Conservation (phyloP, 129 eudicot species). For the Artemisia tridentata region DNA sequence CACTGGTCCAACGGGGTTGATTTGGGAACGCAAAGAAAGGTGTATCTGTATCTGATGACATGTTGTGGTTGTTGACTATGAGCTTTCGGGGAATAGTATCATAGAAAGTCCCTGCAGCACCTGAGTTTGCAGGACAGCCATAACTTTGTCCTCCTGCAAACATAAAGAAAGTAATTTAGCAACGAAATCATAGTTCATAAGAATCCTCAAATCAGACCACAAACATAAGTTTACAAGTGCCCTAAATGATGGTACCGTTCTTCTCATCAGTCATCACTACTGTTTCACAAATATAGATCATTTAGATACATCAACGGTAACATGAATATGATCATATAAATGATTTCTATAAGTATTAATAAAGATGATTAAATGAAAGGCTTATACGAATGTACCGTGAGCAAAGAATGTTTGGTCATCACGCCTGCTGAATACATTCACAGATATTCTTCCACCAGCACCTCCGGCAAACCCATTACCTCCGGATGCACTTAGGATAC, state of each 20-base stretch:
- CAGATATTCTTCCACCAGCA: conserved; percentile 95
- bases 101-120: conserved; percentile 97
- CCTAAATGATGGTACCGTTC: conserved; percentile 5
- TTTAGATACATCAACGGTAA: no score
- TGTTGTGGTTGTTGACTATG: conserved; percentile 65
- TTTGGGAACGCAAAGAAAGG: conserved; percentile 87
- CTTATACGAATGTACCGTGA: conserved; percentile 54
- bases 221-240: background rate
- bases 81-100: conserved; percentile 86
- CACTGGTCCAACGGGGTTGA: conserved; percentile 92
- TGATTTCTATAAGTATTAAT: background rate
- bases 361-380: conserved; percentile 9
- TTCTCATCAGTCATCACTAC: conserved; percentile 11
- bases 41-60: conserved; percentile 82
- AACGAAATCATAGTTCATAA: background rate
- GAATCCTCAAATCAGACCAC: background rate
- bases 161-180: conserved; percentile 1
- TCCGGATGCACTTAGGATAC: conserved; percentile 79
- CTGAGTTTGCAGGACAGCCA: conserved; percentile 86
- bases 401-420: conserved; percentile 57
- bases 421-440: conserved; percentile 72
- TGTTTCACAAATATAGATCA: background rate
- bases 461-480: conserved; percentile 64
- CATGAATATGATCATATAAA: no score
- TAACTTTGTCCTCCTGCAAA: conserved; percentile 87